Evolutionary conservation across 1,139 yeast genomes (phyloP).

Genomic region (Nakaseomyces glabratus): DNA sequence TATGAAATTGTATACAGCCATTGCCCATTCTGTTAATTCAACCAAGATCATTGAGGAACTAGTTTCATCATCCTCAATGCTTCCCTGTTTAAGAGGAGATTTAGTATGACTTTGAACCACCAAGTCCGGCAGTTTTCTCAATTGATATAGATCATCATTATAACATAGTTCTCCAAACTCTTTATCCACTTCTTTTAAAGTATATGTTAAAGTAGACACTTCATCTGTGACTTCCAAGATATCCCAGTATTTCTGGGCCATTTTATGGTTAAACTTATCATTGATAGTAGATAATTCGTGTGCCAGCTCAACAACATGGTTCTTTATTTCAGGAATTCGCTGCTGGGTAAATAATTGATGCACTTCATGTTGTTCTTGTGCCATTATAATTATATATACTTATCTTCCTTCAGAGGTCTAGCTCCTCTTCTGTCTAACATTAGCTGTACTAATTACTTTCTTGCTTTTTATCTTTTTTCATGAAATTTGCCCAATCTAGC

Average conservation of each 20-base stretch:
- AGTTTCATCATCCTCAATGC: background rate
- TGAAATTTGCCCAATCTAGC: too few relatives aligned
- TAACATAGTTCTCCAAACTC: slow-evolving; percentile 27
- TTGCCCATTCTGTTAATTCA: slow-evolving; percentile 16
- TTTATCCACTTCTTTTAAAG: slow-evolving; percentile 18
- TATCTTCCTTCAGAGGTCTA: too few relatives aligned
- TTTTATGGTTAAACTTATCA: slow-evolving; percentile 16
- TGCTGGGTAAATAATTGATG: slow-evolving; percentile 9
- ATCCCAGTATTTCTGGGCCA: slow-evolving; percentile 19
- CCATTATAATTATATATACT: too few relatives aligned
- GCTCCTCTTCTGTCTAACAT: too few relatives aligned
- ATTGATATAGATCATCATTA: slow-evolving; percentile 22
- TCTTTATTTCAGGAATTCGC: slow-evolving; percentile 11
- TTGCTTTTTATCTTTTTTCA: background rate
- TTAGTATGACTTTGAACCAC: background rate
- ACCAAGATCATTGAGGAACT: slow-evolving; percentile 6
- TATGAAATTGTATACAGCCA: slow-evolving; percentile 15
- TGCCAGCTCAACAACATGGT: slow-evolving; percentile 9
- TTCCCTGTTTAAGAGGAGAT: background rate
- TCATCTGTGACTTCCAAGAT: slow-evolving; percentile 20
- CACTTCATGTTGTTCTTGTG: slow-evolving; percentile 5
- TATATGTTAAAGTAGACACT: slow-evolving; percentile 14
- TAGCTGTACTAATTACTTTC: background rate
- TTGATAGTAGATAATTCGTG: slow-evolving; percentile 10
- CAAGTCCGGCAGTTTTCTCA: slow-evolving; percentile 17